These are phyloP conservation scores for Pseudocercospora macadamiae DNA, from an alignment of 2,329 filamentous ascomycete genomes.

Conservation along the genomic window DNA sequence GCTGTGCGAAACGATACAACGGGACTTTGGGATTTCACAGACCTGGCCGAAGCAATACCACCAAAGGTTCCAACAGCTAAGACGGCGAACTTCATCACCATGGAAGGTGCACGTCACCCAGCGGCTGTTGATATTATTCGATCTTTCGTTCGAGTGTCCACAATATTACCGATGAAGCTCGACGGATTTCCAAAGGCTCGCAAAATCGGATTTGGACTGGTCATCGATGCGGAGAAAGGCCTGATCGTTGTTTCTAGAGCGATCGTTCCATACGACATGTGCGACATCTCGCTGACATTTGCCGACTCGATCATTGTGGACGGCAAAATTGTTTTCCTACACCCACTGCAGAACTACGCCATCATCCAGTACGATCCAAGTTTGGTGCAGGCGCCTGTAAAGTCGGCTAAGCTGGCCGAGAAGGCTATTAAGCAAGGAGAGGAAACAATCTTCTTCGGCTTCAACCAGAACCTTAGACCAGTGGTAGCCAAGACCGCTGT, in stretches of 20 bases:
- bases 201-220: slow-evolving; percentile 92
- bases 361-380: slow-evolving; percentile 93
- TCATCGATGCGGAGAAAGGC: slow-evolving; percentile 96
- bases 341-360: slow-evolving; percentile 95
- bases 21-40: slow-evolving; percentile 92
- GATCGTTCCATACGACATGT: slow-evolving; percentile 93
- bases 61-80: slow-evolving; percentile 71
- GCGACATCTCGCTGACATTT: slow-evolving; percentile 94
- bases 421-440: slow-evolving; percentile 88
- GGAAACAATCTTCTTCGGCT: slow-evolving; percentile 95
- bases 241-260: slow-evolving; percentile 92
- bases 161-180: slow-evolving; percentile 91
- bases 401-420: slow-evolving; percentile 80
- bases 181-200: slow-evolving; percentile 96
- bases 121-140: slow-evolving; percentile 91
- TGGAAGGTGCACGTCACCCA: slow-evolving; percentile 84
- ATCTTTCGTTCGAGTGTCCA: slow-evolving; percentile 92
- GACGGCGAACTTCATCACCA: slow-evolving; percentile 87
- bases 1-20: slow-evolving; percentile 87
- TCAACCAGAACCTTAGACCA: slow-evolving; percentile 92
- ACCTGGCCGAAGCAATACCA: slow-evolving; percentile 79
- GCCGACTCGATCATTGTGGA: slow-evolving; percentile 95
- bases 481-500: slow-evolving; percentile 93
- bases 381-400: slow-evolving; percentile 90
- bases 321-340: slow-evolving; percentile 92